A percentile compares a stretch with the other conserved stretches of the same genome.
Conservation (phyloP, 176 grass and related monocot species). For the Aegilops longissima region DNA sequence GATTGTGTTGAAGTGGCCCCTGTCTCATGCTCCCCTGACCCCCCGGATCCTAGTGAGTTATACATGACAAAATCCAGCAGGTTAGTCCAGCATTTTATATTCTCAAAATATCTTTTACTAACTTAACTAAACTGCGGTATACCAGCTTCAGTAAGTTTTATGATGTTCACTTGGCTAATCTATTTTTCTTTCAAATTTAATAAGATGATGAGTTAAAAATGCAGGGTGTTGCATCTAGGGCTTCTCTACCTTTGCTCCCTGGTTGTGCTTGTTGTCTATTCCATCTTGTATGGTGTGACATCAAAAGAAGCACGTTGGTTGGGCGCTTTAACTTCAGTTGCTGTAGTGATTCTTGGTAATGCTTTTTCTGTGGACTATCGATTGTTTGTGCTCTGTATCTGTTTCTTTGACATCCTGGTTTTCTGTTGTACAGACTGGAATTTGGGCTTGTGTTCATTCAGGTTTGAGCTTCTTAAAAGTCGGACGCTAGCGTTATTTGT, state of each 20-base stretch:
- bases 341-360: slow-evolving; percentile 96
- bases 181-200: slow-evolving; percentile 36
- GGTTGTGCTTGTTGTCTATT: slow-evolving; percentile 77
- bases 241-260: slow-evolving; percentile 88
- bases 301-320: slow-evolving; percentile 94
- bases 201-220: slow-evolving; percentile 27
- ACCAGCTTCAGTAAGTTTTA: slow-evolving; percentile 10
- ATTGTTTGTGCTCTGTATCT: slow-evolving; percentile 6
- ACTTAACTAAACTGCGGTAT: neutral
- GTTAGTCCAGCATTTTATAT: slow-evolving; percentile 38
- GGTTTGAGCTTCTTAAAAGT: slow-evolving; percentile 95
- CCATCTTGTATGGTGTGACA: slow-evolving; percentile 85
- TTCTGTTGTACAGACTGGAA: slow-evolving; percentile 87
- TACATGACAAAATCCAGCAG: slow-evolving; percentile 91
- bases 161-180: slow-evolving; percentile 29
- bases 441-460: slow-evolving; percentile 83
- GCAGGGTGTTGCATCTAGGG: slow-evolving; percentile 80
- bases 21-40: slow-evolving; percentile 85
- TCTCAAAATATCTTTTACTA: neutral
- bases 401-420: slow-evolving; percentile 31
- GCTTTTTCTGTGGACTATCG: slow-evolving; percentile 25
- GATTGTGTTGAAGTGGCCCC: slow-evolving; percentile 95
- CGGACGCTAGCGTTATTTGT: slow-evolving; percentile 74
- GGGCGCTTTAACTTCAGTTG: slow-evolving; percentile 86
- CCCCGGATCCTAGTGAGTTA: slow-evolving; percentile 93